These are phyloP conservation scores for Zymoseptoria brevis DNA, from an alignment of 2,329 filamentous ascomycete species.

Conservation along the genomic window DNA sequence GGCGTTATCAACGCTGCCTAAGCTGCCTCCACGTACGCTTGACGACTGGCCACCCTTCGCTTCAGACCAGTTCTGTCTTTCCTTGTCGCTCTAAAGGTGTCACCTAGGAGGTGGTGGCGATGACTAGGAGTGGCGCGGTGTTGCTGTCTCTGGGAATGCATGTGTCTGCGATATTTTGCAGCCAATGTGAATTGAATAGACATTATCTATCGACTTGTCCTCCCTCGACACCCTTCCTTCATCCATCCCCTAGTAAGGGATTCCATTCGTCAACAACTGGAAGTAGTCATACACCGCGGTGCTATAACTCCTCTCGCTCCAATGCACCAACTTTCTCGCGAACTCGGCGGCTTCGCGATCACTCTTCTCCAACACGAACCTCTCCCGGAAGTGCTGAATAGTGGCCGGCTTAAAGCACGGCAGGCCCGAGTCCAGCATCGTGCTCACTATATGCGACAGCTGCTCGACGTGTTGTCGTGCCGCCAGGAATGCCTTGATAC, in stretches of 20 bases:
- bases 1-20: too few species aligned
- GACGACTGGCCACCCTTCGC: too few species aligned
- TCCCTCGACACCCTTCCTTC: too few species aligned
- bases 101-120: too few species aligned
- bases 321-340: slow-evolving; percentile 81
- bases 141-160: background rate
- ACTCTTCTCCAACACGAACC: slow-evolving; percentile 85
- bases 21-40: too few species aligned
- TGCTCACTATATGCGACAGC: slow-evolving; percentile 76
- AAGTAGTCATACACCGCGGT: slow-evolving; percentile 97
- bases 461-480: slow-evolving; percentile 80
- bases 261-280: slow-evolving; percentile 93
- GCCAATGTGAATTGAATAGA: background rate
- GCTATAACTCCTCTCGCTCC: slow-evolving; percentile 81
- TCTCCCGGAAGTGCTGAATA: slow-evolving; percentile 81
- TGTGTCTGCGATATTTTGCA: background rate
- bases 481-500: slow-evolving; percentile 89
- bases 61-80: too few species aligned
- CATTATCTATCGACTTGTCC: background rate
- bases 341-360: slow-evolving; percentile 93
- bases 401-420: slow-evolving; percentile 98
- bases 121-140: too few species aligned
- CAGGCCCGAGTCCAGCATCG: slow-evolving; percentile 94
- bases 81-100: too few species aligned
- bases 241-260: slow-evolving; percentile 61